Conservation (phyloP, 2,329 filamentous ascomycete genomes). For the Akanthomyces muscarius region DNA sequence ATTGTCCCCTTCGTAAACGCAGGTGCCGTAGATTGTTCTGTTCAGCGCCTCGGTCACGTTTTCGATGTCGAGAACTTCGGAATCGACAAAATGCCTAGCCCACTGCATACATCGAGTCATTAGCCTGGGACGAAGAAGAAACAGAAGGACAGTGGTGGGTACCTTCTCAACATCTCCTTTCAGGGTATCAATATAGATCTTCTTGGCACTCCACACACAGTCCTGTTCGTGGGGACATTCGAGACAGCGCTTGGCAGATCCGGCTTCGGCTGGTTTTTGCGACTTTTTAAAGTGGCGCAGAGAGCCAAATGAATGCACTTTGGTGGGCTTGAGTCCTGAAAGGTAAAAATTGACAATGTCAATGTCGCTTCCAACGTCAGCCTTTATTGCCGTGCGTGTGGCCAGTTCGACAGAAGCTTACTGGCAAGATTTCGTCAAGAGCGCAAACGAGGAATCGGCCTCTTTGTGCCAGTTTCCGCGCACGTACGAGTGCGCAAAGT, state of each 20-base stretch:
- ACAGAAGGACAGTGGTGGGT: not conserved
- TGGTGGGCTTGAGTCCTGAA: constrained; percentile 16
- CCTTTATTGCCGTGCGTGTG: not conserved
- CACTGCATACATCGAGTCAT: constrained; percentile 9
- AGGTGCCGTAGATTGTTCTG: constrained; percentile 18
- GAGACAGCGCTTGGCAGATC: constrained; percentile 16
- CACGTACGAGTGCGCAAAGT: constrained; percentile 21
- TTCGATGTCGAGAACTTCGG: constrained; percentile 19
- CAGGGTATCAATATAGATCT: constrained; percentile 21
- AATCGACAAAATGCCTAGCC: constrained; percentile 20
- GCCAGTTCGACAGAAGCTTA: not conserved
- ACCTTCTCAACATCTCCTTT: constrained; percentile 18
- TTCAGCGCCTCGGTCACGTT: constrained; percentile 20
- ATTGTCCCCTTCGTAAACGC: constrained; percentile 21
- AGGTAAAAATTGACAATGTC: constrained; percentile 21
- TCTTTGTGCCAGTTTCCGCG: constrained; percentile 21
- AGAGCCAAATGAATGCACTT: constrained; percentile 21
- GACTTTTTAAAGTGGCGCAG: constrained; percentile 21
- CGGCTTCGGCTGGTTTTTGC: constrained; percentile 17
- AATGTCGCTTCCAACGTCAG: constrained; percentile 18
- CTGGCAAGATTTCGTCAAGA: constrained; percentile 22
- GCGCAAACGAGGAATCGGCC: constrained; percentile 17
- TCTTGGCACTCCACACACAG: constrained; percentile 21
- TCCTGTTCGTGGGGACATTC: constrained; percentile 18
- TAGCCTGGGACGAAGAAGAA: not conserved